phyloP scores from a whole-genome alignment of 768 basidiomycete species.

The Neoboletus brunneissimus region DNA sequence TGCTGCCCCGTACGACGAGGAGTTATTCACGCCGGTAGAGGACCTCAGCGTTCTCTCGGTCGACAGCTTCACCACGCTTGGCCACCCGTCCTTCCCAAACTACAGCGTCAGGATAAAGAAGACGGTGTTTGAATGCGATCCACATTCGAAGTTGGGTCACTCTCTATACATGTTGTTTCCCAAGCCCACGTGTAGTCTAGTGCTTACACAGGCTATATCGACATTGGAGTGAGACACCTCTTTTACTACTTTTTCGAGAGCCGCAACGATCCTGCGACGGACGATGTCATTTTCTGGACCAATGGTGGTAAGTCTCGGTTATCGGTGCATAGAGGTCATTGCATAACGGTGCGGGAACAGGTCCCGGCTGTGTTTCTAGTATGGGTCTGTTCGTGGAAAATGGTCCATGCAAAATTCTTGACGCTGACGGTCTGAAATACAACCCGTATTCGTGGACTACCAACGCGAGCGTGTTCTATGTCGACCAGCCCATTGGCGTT shows the following conservation, averaged over 20 bases:
- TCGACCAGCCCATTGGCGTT: conserved; percentile 40
- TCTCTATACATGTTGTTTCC: background rate
- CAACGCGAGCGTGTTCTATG: conserved; percentile 49
- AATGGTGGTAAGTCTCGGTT: conserved; percentile 46
- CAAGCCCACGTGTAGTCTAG: conserved; percentile 26
- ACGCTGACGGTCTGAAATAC: conserved; percentile 43
- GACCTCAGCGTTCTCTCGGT: conserved; percentile 26
- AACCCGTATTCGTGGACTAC: conserved; percentile 53
- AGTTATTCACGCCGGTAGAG: conserved; percentile 32
- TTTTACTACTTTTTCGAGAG: conserved; percentile 78
- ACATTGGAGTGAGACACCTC: conserved; percentile 56
- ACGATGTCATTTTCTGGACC: conserved; percentile 55
- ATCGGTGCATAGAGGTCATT: background rate
- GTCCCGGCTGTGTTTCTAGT: conserved; percentile 53
- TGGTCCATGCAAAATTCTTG: conserved; percentile 17
- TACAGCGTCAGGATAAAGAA: conserved; percentile 41
- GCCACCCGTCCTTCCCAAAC: conserved; percentile 41
- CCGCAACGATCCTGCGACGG: conserved; percentile 50
- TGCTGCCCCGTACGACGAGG: conserved; percentile 16
- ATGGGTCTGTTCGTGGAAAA: conserved; percentile 65
- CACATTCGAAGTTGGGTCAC: conserved; percentile 29
- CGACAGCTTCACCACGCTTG: conserved; percentile 35
- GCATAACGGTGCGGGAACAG: conserved; percentile 6
- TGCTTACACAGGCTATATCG: conserved; percentile 64
- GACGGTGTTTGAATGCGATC: conserved; percentile 25